Base-by-base conservation (phyloP, 2,329 filamentous ascomycete genomes). In the Byssothecium circinans region DNA sequence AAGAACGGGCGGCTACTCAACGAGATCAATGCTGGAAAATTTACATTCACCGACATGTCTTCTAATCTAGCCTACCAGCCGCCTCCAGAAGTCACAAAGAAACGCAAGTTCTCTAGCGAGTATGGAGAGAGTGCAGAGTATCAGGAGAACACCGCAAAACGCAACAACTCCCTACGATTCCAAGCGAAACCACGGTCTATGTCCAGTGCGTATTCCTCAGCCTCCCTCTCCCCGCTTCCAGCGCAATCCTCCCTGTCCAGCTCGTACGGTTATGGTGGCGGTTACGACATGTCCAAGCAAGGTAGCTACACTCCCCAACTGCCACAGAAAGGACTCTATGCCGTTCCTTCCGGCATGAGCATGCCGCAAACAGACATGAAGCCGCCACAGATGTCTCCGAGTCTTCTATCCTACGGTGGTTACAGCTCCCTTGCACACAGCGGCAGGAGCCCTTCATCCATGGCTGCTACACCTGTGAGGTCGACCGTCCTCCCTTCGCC, bases 21-120 rank as follows among this genome's bases (percentile, higher is more conserved):
- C 11, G 74, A 78, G 38, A 69, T 80, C 19, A 76, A 83, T 49
- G 78, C 86, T 35, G 85, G 84, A 41, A 74, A 75, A 12, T 88
- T 86, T 62, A 82, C 78, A 10, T 88, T 85, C 56, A 75, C 79
- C 45, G 79, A 81, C 50, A 65, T 69, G 64, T 68, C 66, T 25
- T 54, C 64, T 36, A 63, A 64, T 23, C 58, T 67, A 6, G 50
- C 61, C 8, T 69, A 65, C 43, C 62, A 67, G 45, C 54, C 65
- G 14, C 56, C 64, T 14, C 58, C 65, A 10, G 62, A 62, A 3
- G 54, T 60, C 11, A 46, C 54, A 5, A 62, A 57, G 41, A 70
- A 70, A 51, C 60, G 67, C 48, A 69, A 67, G 46, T 64, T 60
- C 51, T 69, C 64, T 3, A 52, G 50, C 12, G 65, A 68, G 19